phyloP scores from a whole-genome alignment of 139 green algal species.

The Picochlorum sp. region DNA sequence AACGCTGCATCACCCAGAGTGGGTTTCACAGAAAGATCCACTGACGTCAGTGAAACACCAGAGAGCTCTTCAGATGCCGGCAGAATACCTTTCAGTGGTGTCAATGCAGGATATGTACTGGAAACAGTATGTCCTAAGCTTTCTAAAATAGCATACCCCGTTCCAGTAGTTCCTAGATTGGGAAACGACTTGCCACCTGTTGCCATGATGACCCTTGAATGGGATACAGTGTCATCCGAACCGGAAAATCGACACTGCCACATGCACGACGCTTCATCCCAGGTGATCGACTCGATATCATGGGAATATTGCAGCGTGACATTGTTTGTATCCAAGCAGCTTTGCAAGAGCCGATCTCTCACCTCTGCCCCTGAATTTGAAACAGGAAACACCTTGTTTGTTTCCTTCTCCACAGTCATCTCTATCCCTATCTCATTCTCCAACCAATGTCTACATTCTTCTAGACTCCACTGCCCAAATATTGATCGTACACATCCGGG shows the following conservation, averaged over 20 bases:
- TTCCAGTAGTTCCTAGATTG: slow-evolving; percentile 76
- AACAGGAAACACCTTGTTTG: slow-evolving; percentile 70
- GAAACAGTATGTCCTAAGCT: slow-evolving; percentile 53
- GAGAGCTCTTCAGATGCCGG: slow-evolving; percentile 52
- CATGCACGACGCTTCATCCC: not conserved
- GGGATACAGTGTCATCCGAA: not conserved
- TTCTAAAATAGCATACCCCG: slow-evolving; percentile 40
- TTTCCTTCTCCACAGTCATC: slow-evolving; percentile 58
- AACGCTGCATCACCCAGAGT: no score
- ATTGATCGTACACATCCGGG: slow-evolving; percentile 39
- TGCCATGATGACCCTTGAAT: slow-evolving; percentile 43
- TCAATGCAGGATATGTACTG: slow-evolving; percentile 71
- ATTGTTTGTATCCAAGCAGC: slow-evolving; percentile 36
- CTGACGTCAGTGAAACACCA: slow-evolving; percentile 26
- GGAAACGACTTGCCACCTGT: slow-evolving; percentile 77
- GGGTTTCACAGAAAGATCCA: slow-evolving; percentile 29
- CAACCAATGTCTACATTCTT: slow-evolving; percentile 61
- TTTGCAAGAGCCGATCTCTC: slow-evolving; percentile 53
- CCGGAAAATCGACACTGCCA: not conserved
- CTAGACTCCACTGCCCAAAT: slow-evolving; percentile 64
- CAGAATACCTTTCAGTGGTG: slow-evolving; percentile 64
- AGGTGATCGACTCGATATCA: not conserved
- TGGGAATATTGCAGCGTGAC: slow-evolving; percentile 8
- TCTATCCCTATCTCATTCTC: slow-evolving; percentile 50
- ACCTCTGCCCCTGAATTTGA: slow-evolving; percentile 67